A percentile compares a stretch with the other conserved stretches of the same genome.
Evolutionary conservation across 805 yeast genomes (phyloP).

Genomic region (Wickerhamiella bombiphila): DNA sequence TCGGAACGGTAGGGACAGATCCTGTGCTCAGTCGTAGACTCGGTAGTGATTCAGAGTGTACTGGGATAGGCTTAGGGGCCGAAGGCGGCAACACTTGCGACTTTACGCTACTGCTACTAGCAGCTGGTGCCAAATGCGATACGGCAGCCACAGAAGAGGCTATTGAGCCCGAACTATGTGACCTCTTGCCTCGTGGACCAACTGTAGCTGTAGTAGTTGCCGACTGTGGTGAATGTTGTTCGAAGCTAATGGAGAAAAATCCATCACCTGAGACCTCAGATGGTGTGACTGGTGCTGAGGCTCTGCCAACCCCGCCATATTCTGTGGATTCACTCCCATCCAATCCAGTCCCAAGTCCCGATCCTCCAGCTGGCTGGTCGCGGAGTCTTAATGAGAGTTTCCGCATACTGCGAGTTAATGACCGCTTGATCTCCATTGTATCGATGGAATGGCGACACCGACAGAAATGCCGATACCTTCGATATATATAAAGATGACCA

Average conservation of each 20-base stretch:
- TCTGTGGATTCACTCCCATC: background rate
- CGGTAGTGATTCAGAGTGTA: background rate
- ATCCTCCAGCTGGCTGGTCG: too few species aligned
- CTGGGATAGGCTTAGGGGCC: background rate
- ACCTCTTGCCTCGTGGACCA: background rate
- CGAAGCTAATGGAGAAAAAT: constrained; percentile 4
- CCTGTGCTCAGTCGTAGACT: background rate
- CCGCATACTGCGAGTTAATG: constrained; percentile 9
- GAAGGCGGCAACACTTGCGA: too few species aligned
- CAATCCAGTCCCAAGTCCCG: too few species aligned
- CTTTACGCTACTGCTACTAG: too few species aligned
- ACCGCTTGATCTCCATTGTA: constrained; percentile 12
- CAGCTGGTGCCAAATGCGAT: background rate
- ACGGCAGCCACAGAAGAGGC: background rate
- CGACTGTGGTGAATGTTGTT: background rate
- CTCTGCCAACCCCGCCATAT: background rate
- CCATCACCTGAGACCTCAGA: background rate
- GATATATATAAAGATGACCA: too few species aligned
- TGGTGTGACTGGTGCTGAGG: constrained; percentile 2
- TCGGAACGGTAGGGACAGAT: too few species aligned
- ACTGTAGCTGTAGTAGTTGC: background rate
- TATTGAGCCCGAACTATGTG: background rate
- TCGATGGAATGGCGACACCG: too few species aligned
- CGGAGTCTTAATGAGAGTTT: background rate
- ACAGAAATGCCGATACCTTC: too few species aligned